Base-by-base conservation (phyloP, 805 yeast genomes). In the baker's yeast (Saccharomyces cerevisiae) region DNA sequence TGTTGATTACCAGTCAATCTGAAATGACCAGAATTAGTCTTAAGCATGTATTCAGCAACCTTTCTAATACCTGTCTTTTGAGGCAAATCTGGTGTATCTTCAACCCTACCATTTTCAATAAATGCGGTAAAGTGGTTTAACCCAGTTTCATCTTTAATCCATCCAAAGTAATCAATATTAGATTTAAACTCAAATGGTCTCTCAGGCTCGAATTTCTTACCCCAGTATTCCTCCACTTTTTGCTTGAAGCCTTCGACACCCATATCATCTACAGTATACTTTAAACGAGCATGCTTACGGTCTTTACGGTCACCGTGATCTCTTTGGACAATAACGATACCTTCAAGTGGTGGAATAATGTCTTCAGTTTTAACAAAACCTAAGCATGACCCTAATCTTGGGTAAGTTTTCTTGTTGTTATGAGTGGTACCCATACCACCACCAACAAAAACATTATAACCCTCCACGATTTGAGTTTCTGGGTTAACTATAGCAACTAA, bases 401-500 rank as follows among this genome's bases (percentile, higher is more conserved):
- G 98, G 69, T 92, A 92, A 0, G 98, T 92, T 79, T 92, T 92
- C 67, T 85, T 86, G 76, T 92, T 92, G 79, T 91, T 92, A 71
- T 92, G 98, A 13, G 98, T 92, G 46, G 96, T 82, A 65, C 98
- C 98, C 98, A 92, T 92, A 79, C 98, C 98, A 76, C 98, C 98
- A 72, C 98, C 98, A 59, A 85, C 96, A 57, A 87, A 79, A 52
- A 92, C 82, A 66, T 92, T 92, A 78, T 82, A 92, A 54, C 98
- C 98, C 56, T 78, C 68, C 48, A 86, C 81, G 21, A 80, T 77
- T 53, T 78, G 73, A 64, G 83, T 79, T 49, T 73, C 70, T 61
- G 80, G 81, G 59, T 81, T 82, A 48, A 89, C 83, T 65, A 92
- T 90, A 31, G 97, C 90, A 69, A 92, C 81, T 61, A 92, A 78